Conservation (phyloP, 176 grass and related monocot genomes). For the Luzula sylvatica region DNA sequence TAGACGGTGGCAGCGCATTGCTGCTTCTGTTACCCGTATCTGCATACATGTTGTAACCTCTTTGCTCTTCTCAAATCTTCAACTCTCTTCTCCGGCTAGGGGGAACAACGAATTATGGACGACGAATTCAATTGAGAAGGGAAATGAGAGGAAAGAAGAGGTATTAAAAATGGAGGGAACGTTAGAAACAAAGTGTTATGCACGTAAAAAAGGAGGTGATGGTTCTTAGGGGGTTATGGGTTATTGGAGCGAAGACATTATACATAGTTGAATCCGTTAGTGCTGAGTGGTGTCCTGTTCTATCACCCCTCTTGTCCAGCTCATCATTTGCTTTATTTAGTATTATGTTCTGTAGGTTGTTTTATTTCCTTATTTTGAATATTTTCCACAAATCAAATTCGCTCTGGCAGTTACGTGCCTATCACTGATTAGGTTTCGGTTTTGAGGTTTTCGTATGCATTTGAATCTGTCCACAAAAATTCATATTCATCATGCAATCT, state of each 20-base stretch:
- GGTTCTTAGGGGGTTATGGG: conserved; percentile 4
- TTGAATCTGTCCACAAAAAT: neutral
- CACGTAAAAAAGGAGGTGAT: neutral
- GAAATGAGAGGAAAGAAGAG: neutral
- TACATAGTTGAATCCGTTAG: neutral
- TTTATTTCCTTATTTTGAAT: conserved; percentile 14
- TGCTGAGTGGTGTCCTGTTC: neutral
- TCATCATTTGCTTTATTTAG: conserved; percentile 13
- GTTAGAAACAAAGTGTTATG: neutral
- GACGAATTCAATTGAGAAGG: conserved; percentile 3
- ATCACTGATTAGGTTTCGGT: conserved; percentile 10
- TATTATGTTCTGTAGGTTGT: neutral
- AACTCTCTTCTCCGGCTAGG: neutral
- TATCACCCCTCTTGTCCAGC: conserved; percentile 3
- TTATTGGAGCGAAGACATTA: neutral
- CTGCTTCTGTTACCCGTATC: conserved; percentile 32
- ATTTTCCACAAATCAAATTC: neutral
- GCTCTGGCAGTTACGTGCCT: neutral
- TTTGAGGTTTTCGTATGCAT: conserved; percentile 12
- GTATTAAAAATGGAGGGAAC: neutral
- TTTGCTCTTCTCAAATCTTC: neutral
- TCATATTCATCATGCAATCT: no score
- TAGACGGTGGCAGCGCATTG: conserved; percentile 33
- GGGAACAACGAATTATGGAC: neutral
- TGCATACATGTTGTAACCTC: conserved; percentile 7